Percentiles rank a stretch among this genome's conserved stretches.
Evolutionary conservation across 139 green algal genomes (phyloP).

Genomic region (Coelastrella sp.): DNA sequence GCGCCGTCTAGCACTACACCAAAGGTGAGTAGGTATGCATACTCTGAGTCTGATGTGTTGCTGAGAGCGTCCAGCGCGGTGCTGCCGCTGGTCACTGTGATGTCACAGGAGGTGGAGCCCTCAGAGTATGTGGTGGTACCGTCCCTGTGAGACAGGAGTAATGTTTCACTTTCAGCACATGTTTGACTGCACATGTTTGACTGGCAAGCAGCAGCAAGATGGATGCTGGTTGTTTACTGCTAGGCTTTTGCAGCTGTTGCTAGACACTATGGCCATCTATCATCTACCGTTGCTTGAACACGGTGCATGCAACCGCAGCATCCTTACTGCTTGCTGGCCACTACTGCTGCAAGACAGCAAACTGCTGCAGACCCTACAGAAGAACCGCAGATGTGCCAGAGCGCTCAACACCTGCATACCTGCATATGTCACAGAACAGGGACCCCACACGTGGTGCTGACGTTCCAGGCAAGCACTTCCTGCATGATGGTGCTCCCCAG

Average conservation of each 20-base stretch:
- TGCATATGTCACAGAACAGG: conserved; percentile 50
- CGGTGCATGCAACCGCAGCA: too few relatives aligned
- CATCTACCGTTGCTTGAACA: too few relatives aligned
- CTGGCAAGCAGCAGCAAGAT: too few relatives aligned
- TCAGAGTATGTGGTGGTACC: conserved; percentile 39
- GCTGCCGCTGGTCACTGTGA: background rate
- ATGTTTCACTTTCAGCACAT: background rate
- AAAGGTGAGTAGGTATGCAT: conserved; percentile 40
- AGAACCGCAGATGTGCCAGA: too few relatives aligned
- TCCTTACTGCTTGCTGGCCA: too few relatives aligned
- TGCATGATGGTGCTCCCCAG: conserved; percentile 45
- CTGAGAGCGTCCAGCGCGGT: background rate
- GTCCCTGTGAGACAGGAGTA: background rate
- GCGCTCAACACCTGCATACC: background rate
- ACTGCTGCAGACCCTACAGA: too few relatives aligned
- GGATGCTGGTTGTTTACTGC: too few relatives aligned
- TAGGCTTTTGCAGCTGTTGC: too few relatives aligned
- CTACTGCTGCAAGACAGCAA: too few relatives aligned
- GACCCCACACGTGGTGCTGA: conserved; percentile 27
- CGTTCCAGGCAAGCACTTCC: conserved; percentile 48
- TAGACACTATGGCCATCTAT: too few relatives aligned
- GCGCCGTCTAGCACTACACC: conserved; percentile 44
- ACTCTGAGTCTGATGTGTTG: conserved; percentile 2
- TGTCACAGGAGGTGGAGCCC: conserved; percentile 41
- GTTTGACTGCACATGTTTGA: too few relatives aligned